Base-by-base conservation (phyloP, 306 rosid genomes). In the Pueraria montana region DNA sequence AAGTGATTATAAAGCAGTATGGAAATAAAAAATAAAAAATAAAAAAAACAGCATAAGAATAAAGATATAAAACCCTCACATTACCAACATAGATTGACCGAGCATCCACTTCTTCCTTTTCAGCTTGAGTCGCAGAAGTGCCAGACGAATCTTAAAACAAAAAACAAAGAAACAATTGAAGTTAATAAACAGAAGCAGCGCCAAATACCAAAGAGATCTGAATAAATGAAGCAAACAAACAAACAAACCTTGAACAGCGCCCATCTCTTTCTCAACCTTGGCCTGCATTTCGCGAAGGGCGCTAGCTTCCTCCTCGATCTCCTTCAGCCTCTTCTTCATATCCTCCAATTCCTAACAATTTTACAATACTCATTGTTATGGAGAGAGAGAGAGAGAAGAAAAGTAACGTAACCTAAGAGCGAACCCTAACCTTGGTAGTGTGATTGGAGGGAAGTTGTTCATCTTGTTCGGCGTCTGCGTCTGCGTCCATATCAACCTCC, bases 251-350 rank as follows among this genome's bases (percentile, higher is more conserved):
- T 92, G 99, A 87, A 89, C 97, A 81, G 91, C 91, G 2, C 99
- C 98, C 99, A 96, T 96, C 90, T 96, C 99, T 87, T 96, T 96
- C 90, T 94, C 98, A 24, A 94, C 99, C 92, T 96, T 96, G 42
- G 99, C 97, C 91, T 96, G 99, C 97, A 96, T 92, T 73, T 96
- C 99, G 48, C 99, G 95, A 55, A 96, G 98, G 26, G 99, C 98
- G 10, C 94, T 77, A 11, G 99, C 99, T 79, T 96, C 99, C 38
- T 96, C 99, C 63, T 96, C 99, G 83, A 96, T 96, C 91, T 94
- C 97, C 86, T 96, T 94, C 49, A 96, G 92, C 93, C 98, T 86
- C 91, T 91, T 96, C 89, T 94, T 96, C 99, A 96, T 96, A 66
- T 96, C 98, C 93, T 94, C 99, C 95, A 96, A 84, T 79, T 96